phyloP scores from a whole-genome alignment of 768 basidiomycete species.

The Tephrocybe sp. region DNA sequence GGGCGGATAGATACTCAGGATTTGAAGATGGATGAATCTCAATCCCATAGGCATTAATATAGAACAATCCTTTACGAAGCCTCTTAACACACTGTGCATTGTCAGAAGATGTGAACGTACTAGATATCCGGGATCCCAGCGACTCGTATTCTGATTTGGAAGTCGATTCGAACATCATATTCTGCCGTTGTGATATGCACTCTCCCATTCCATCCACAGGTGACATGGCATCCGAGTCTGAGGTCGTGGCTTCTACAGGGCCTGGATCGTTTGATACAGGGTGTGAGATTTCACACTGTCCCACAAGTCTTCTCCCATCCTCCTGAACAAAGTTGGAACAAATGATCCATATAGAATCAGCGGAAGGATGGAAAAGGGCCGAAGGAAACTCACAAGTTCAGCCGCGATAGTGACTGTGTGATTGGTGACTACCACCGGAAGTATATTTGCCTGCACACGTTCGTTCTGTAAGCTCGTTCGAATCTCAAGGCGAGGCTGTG shows the following conservation, averaged over 20 bases:
- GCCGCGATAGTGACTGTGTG: constrained; percentile 95
- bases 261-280: constrained; percentile 47
- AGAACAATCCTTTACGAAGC: constrained; percentile 62
- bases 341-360: constrained; percentile 7
- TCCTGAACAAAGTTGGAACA: constrained; percentile 41
- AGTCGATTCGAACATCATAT: constrained; percentile 63
- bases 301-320: constrained; percentile 76
- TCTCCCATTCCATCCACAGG: constrained; percentile 57
- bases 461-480: constrained; percentile 22
- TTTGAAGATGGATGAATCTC: constrained; percentile 92
- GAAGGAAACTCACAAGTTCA: constrained; percentile 62
- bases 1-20: constrained; percentile 67
- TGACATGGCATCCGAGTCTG: constrained; percentile 36
- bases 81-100: constrained; percentile 9
- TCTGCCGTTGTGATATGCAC: constrained; percentile 46
- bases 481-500: constrained; percentile 3
- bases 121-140: constrained; percentile 59
- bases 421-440: constrained; percentile 91
- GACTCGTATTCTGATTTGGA: constrained; percentile 55
- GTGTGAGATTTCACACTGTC: constrained; percentile 94
- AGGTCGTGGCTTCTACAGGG: constrained; percentile 29
- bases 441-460: constrained; percentile 60
- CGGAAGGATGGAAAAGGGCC: background rate
- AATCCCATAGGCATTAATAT: constrained; percentile 89
- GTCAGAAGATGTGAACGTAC: constrained; percentile 38